Evolutionary conservation across 371 early-diverging fungal species (phyloP), one percentile per base, ranked within the genome.

Genomic region (Vairimorpha necatrix): DNA sequence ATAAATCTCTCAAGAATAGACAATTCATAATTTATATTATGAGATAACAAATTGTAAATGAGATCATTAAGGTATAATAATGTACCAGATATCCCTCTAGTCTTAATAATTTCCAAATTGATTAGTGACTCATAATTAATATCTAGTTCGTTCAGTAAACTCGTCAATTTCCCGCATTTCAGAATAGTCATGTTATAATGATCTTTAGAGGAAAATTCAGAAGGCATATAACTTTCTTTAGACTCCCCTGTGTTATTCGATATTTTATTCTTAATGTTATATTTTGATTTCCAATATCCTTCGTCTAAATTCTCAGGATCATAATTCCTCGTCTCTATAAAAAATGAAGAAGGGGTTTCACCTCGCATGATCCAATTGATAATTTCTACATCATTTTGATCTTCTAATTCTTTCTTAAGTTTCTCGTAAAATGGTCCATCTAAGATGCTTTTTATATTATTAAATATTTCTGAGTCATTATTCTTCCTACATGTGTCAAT

Each of bases 141-240:
- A 42, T 56, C 30, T 56, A 71, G 47, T n/a, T 16, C 32, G n/a
- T 33, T 60, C 7, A 34, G 28, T 6, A 71, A 47, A 20, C 28
- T 36, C n/a, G 62, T 18, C 0, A 71, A 18, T 33, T 61, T 58
- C 6, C 71, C 71, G 32, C 71, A 71, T 20, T 71, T 36, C 28
- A 60, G 62, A 20, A 71, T 58, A 18, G 33, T 30, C 16, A 11
- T 16, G 16, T 42, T 42, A 11, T 42, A 7, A 0, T 61, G 20
- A n/a, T 30, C 28, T 6, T 38, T 24, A 24, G 36, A 22, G 30
- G 0, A 28, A 54, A 69, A 33, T 3, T 34, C 36, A 36, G 20
- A 53, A 26, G 70, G 70, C 2, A 69, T 58, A 26, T 69, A 38
- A n/a, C n/a, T n/a, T n/a, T n/a, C n/a, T n/a, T n/a, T n/a, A n/a